phyloP scores from a whole-genome alignment of 2,329 filamentous ascomycete species.

The Aspergillus costaricaensis region DNA sequence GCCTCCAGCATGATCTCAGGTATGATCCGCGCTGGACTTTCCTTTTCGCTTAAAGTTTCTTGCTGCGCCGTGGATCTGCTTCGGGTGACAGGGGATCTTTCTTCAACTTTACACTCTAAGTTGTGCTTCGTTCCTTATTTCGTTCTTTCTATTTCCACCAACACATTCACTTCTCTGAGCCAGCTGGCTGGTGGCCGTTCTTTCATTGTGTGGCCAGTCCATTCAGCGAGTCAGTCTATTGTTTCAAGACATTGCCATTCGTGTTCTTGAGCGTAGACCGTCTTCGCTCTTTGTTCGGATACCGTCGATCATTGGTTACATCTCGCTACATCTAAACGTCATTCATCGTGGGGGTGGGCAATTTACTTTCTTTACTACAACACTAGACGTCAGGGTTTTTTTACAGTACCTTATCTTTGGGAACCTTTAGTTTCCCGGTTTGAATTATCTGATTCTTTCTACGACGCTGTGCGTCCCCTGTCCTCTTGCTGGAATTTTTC shows the following conservation, averaged over 20 bases:
- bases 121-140: constrained; percentile 10
- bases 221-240: constrained; percentile 2
- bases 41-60: constrained; percentile 17
- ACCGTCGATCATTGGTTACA: constrained; percentile 2
- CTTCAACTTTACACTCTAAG: constrained; percentile 3
- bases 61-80: constrained; percentile 16
- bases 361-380: constrained; percentile 5
- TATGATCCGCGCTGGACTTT: constrained; percentile 14
- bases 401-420: not conserved
- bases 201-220: constrained; percentile 3
- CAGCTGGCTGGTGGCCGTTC: constrained; percentile 18
- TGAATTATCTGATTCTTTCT: constrained; percentile 1
- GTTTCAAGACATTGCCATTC: constrained; percentile 5
- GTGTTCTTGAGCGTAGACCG: not conserved
- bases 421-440: constrained; percentile 5
- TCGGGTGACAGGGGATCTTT: constrained; percentile 13
- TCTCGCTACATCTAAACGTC: constrained; percentile 1
- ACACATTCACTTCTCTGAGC: constrained; percentile 7
- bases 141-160: constrained; percentile 2
- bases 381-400: constrained; percentile 1
- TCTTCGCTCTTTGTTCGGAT: not conserved
- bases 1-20: constrained; percentile 5
- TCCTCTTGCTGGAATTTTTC: constrained; percentile 15
- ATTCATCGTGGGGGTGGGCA: constrained; percentile 2
- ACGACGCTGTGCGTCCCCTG: constrained; percentile 19